These are phyloP conservation scores for Aspergillus sergii DNA, from an alignment of 2,329 filamentous ascomycete species.

Conservation along the genomic window DNA sequence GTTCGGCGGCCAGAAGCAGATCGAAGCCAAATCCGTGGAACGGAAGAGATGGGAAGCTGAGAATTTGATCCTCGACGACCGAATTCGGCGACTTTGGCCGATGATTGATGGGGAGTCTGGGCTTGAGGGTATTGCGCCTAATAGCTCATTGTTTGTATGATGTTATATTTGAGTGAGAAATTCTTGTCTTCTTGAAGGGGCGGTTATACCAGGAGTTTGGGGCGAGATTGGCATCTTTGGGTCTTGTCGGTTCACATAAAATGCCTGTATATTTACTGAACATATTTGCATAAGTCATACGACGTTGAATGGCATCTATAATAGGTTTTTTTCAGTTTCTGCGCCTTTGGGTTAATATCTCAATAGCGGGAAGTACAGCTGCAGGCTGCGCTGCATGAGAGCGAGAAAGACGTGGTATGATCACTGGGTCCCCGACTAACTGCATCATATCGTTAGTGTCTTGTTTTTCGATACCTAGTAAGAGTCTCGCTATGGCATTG, in stretches of 20 bases:
- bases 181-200: not conserved
- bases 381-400: not conserved
- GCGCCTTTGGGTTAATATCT: not conserved
- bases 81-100: constrained; percentile 33
- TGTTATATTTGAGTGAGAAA: not conserved
- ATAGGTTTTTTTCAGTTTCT: not conserved
- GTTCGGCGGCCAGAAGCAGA: constrained; percentile 34
- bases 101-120: constrained; percentile 35
- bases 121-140: constrained; percentile 31
- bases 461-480: not conserved
- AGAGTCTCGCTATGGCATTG: not conserved
- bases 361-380: not conserved
- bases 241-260: not conserved
- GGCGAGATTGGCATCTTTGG: not conserved
- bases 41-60: constrained; percentile 46
- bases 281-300: not conserved
- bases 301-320: not conserved
- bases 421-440: not conserved
- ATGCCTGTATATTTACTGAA: not conserved
- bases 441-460: not conserved
- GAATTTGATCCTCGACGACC: constrained; percentile 39
- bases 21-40: constrained; percentile 31
- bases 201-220: constrained; percentile 4
- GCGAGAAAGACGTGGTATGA: not conserved
- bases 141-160: constrained; percentile 31